Conservation (phyloP, 352 stramenopile species). For the Globisporangium heterothallicum region DNA sequence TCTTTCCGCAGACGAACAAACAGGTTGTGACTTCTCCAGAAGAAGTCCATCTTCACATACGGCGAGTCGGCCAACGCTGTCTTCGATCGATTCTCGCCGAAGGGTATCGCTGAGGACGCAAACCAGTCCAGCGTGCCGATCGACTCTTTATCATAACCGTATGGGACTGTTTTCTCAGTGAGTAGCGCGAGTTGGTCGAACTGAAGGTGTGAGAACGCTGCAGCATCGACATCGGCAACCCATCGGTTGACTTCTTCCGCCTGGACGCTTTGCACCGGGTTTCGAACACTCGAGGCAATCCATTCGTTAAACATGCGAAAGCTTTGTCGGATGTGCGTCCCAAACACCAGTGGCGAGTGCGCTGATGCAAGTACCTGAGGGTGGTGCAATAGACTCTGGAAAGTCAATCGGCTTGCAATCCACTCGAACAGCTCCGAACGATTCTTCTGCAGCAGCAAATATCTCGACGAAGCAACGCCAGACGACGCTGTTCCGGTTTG, state of each 20-base stretch:
- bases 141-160: slow-evolving; percentile 26
- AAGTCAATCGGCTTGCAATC: slow-evolving; percentile 41
- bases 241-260: slow-evolving; percentile 22
- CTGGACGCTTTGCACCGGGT: slow-evolving; percentile 27
- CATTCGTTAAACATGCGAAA: slow-evolving; percentile 51
- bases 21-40: slow-evolving; percentile 30
- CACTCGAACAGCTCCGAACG: slow-evolving; percentile 39
- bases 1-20: slow-evolving; percentile 33
- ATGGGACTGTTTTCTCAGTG: slow-evolving; percentile 15
- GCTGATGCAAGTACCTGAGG: slow-evolving; percentile 30
- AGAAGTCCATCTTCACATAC: slow-evolving; percentile 36
- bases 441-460: slow-evolving; percentile 39
- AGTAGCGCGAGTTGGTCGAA: slow-evolving; percentile 60
- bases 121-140: slow-evolving; percentile 31
- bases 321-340: slow-evolving; percentile 43
- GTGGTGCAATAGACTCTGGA: slow-evolving; percentile 61
- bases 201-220: slow-evolving; percentile 34
- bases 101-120: background rate
- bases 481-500: background rate
- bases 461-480: slow-evolving; percentile 1
- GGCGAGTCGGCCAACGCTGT: background rate
- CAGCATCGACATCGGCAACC: slow-evolving; percentile 25
- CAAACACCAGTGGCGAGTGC: slow-evolving; percentile 31
- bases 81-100: background rate
- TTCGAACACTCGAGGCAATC: slow-evolving; percentile 39